Evolutionary conservation across 2,329 filamentous ascomycete genomes (phyloP).

Genomic region (Diaporthe vexans): DNA sequence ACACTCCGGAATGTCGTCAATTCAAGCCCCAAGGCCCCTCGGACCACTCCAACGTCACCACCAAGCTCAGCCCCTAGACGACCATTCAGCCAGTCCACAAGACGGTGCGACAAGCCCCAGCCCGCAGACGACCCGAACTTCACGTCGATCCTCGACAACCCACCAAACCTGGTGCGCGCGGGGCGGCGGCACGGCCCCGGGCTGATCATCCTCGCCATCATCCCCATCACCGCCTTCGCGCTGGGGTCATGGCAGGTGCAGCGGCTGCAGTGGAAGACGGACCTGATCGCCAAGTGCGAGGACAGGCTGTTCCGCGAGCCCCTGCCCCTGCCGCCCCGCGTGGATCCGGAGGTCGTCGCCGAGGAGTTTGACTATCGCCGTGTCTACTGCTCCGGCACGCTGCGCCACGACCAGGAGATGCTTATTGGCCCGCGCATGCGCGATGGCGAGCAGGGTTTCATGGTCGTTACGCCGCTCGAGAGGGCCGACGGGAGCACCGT

Average conservation of each 20-base stretch:
- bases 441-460: conserved; percentile 90
- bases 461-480: conserved; percentile 93
- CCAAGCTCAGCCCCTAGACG: conserved; percentile 18
- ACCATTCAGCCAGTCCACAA: conserved; percentile 49
- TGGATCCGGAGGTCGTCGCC: conserved; percentile 84
- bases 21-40: conserved; percentile 21
- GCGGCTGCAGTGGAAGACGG: conserved; percentile 92
- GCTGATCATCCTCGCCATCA: conserved; percentile 85
- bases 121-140: conserved; percentile 84
- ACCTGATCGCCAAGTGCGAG: conserved; percentile 91
- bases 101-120: conserved; percentile 50
- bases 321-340: conserved; percentile 84
- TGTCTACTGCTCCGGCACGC: conserved; percentile 80
- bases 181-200: conserved; percentile 83
- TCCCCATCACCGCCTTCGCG: conserved; percentile 90
- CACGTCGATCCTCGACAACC: conserved; percentile 88
- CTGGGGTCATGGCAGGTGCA: conserved; percentile 97
- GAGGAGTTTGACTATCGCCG: conserved; percentile 92
- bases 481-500: conserved; percentile 75
- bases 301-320: conserved; percentile 90
- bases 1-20: conserved; percentile 21
- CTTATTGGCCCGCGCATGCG: conserved; percentile 90
- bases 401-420: conserved; percentile 95
- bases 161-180: conserved; percentile 82
- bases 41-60: conserved; percentile 14